Conservation (phyloP, 2,329 filamentous ascomycete species). For the Cladophialophora immunda region DNA sequence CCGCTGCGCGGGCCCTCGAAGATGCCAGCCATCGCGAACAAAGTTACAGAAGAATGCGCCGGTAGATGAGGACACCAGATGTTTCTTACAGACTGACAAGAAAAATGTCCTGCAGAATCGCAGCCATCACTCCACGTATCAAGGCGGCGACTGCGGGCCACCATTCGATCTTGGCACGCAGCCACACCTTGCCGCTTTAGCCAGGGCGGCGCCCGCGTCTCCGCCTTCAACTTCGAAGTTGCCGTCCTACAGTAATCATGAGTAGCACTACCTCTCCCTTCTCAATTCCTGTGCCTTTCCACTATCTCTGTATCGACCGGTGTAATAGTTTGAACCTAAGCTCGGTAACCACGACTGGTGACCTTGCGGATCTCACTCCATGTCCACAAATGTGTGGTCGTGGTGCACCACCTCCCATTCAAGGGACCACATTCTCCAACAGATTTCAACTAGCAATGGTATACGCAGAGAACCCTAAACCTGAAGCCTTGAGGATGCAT, state of each 20-base stretch:
- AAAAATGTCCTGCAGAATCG: constrained; percentile 17
- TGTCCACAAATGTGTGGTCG: too few species aligned
- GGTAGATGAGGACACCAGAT: not conserved
- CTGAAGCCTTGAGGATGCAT: too few species aligned
- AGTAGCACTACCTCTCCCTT: not conserved
- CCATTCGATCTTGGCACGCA: not conserved
- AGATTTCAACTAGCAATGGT: too few species aligned
- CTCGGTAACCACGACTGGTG: too few species aligned
- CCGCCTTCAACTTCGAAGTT: not conserved
- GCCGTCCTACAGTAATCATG: not conserved
- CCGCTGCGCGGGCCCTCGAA: constrained; percentile 93
- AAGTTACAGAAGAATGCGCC: not conserved
- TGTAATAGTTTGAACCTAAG: too few species aligned
- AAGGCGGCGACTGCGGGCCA: constrained; percentile 6
- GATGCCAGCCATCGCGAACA: constrained; percentile 82
- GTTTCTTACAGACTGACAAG: not conserved
- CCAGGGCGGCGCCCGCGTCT: not conserved
- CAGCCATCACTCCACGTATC: not conserved
- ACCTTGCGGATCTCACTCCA: too few species aligned
- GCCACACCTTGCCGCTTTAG: not conserved
- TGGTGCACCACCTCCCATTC: too few species aligned
- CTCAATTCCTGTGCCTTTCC: too few species aligned
- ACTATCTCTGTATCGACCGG: too few species aligned
- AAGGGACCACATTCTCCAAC: too few species aligned
- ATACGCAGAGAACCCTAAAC: too few species aligned